These are phyloP conservation scores for Thielaviopsis musarum DNA, from an alignment of 2,329 filamentous ascomycete genomes.

Conservation along the genomic window DNA sequence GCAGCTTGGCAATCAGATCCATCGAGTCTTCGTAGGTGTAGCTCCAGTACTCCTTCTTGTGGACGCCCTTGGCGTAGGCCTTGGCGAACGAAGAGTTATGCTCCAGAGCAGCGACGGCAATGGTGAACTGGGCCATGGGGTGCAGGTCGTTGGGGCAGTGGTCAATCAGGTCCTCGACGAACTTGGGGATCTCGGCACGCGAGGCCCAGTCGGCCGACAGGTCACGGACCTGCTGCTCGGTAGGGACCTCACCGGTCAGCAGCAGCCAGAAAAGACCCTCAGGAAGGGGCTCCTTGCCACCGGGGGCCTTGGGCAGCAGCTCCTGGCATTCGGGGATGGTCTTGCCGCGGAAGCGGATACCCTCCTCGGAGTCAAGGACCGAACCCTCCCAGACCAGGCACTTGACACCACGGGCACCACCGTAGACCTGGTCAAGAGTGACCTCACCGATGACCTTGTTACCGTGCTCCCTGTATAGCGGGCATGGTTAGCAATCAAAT, in stretches of 20 bases:
- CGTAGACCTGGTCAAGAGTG: conserved; percentile 98
- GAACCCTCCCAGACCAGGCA: conserved; percentile 97
- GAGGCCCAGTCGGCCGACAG: conserved; percentile 98
- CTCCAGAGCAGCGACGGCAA: conserved; percentile 95
- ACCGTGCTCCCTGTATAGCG: conserved; percentile 59
- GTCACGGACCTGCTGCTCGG: conserved; percentile 94
- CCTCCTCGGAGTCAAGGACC: conserved; percentile 95
- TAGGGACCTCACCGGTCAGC: conserved; percentile 91
- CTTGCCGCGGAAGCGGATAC: conserved; percentile 98
- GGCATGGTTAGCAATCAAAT: conserved; percentile 14
- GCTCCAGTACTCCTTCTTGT: conserved; percentile 99
- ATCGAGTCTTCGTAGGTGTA: conserved; percentile 99
- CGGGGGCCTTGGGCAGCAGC: conserved; percentile 89
- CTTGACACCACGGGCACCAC: conserved; percentile 98
- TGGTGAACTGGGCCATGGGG: conserved; percentile 98
- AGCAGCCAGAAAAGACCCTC: conserved; percentile 99
- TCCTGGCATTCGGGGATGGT: conserved; percentile 98
- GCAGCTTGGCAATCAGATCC: conserved; percentile 98
- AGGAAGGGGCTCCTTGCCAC: conserved; percentile 89
- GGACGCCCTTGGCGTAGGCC: conserved; percentile 96
- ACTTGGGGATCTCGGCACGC: conserved; percentile 91
- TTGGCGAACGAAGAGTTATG: conserved; percentile 96
- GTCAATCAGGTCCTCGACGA: conserved; percentile 98
- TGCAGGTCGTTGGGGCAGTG: conserved; percentile 97
- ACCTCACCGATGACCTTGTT: conserved; percentile 94